Base-by-base conservation (phyloP, 768 basidiomycete genomes). In the Hygrophoropsis aurantiaca region DNA sequence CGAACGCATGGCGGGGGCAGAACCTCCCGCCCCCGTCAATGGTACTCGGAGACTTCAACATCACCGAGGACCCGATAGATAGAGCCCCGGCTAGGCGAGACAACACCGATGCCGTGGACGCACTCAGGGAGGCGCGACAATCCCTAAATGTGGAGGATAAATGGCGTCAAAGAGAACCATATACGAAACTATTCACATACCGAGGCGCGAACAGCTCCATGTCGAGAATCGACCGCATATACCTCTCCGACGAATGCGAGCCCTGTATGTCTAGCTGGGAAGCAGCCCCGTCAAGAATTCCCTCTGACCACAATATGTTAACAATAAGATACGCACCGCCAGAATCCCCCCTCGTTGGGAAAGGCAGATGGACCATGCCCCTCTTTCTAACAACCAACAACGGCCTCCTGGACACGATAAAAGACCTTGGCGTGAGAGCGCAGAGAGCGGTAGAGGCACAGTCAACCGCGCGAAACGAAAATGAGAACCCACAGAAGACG, bases 11-110 rank as follows among this genome's bases (percentile, higher is more conserved):
- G 43, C 0, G 0, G 9, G 11, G 33, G 4, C 16, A 41, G 1
- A n/a, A n/a, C n/a, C n/a, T n/a, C 67, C 63, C 3, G 65, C 74
- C 24, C 11, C 72, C 0, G 46, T 79, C 39, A n/a, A n/a, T n/a
- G n/a, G n/a, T n/a, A n/a, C 25, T 67, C 0, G 74, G 74, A 0
- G 74, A 79, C 48, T 69, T 70, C 34, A 78, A 79, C 50, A 21
- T 76, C 1, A 66, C 69, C 0, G 72, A 77, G 44, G 68, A 72
- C 1, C 15, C 50, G 0, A 45, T 75, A 0, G 75, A 77, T 44
- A 8, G 69, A 0, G 37, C 70, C 0, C 74, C 74, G 2, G 30
- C 46, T 0, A 49, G 51, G 0, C 1, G 11, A 0, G 70, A 75
- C 27, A 19, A 47, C 0, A 11, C 34, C 1, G 10, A 11, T 0